phyloP scores from a whole-genome alignment of 345 rosid genomes.

The Boechera stricta region DNA sequence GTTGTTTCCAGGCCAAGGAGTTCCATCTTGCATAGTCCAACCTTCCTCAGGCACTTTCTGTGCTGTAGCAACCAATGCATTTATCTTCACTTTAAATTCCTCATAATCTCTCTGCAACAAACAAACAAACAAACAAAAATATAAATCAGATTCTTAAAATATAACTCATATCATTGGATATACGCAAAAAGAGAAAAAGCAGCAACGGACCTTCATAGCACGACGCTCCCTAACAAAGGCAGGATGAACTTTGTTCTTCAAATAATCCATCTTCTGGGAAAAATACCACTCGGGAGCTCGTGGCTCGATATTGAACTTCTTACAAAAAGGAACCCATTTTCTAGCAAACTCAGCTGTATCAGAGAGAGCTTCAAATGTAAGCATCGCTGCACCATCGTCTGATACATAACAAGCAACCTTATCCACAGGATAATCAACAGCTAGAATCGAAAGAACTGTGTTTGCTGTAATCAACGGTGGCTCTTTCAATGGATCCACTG shows the following conservation, averaged over 20 bases:
- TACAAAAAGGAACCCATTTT: slow-evolving; percentile 98
- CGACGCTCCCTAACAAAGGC: slow-evolving; percentile 91
- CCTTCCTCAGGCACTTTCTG: slow-evolving; percentile 99
- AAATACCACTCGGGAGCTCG: slow-evolving; percentile 99
- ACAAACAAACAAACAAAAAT: background rate
- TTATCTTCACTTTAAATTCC: slow-evolving; percentile 87
- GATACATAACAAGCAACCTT: slow-evolving; percentile 94
- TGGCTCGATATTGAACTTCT: slow-evolving; percentile 85
- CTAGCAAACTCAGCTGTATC: slow-evolving; percentile 96
- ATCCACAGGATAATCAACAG: slow-evolving; percentile 95
- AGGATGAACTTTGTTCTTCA: slow-evolving; percentile 90
- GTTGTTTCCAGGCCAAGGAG: slow-evolving; percentile 97
- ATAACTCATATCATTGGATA: background rate
- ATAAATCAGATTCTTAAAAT: slow-evolving; percentile 6
- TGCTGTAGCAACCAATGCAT: slow-evolving; percentile 88
- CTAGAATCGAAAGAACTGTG: slow-evolving; percentile 92
- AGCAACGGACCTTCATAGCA: slow-evolving; percentile 75
- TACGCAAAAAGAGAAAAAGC: slow-evolving; percentile 7
- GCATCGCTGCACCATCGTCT: slow-evolving; percentile 99
- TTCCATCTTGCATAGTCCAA: slow-evolving; percentile 99
- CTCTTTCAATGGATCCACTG: slow-evolving; percentile 96
- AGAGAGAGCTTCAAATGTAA: slow-evolving; percentile 96
- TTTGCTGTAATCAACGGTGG: slow-evolving; percentile 97
- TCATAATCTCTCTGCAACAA: slow-evolving; percentile 86
- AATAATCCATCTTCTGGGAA: slow-evolving; percentile 85